Base-by-base conservation (phyloP, 2,329 filamentous ascomycete genomes). In the Didymella pomorum region DNA sequence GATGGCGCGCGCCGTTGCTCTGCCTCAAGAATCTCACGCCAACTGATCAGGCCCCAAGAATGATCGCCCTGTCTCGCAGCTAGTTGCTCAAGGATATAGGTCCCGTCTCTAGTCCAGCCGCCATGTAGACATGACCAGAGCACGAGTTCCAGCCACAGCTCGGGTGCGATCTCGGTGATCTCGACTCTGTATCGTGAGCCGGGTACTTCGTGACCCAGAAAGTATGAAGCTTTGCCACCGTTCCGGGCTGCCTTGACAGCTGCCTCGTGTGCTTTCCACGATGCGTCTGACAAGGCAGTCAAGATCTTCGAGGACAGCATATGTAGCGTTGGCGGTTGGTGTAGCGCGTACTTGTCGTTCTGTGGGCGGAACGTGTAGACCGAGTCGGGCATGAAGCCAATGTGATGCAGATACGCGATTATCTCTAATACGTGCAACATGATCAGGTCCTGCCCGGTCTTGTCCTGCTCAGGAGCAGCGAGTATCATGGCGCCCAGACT, bases 121-220 rank as follows among this genome's bases (percentile, higher is more conserved):
- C 81, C 81, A 50, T 81, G 78, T 8, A 83, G 62, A 62, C 81
- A 83, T 14, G 80, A 80, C 81, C 81, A 83, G 3, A 84, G 70
- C 20, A 83, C 76, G n/a, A 84, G 72, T 64, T 84, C 82, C 18
- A 84, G 67, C 82, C 82, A 83, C 14, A 83, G 68, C 57, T 83
- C 82, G 1, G 79, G 76, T 1, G 74, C 68, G 11, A 82, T 62
- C 18, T 76, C 79, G 6, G 74, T 73, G 8, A 80, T 74, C 16
- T 72, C 68, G 1, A 79, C 68, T 42, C 75, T 78, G 62, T 78
- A 80, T 26, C 76, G 75, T 28, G 78, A 78, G 1, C 78, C 77
- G 5, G 79, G 79, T 28, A 81, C 77, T 57, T 81, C 79, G 14
- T 78, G 78, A 2, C 78, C 75, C 11, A 80, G 66, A 37, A 78